phyloP scores from a whole-genome alignment of 352 stramenopile species.

The Globisporangium emineosum region DNA sequence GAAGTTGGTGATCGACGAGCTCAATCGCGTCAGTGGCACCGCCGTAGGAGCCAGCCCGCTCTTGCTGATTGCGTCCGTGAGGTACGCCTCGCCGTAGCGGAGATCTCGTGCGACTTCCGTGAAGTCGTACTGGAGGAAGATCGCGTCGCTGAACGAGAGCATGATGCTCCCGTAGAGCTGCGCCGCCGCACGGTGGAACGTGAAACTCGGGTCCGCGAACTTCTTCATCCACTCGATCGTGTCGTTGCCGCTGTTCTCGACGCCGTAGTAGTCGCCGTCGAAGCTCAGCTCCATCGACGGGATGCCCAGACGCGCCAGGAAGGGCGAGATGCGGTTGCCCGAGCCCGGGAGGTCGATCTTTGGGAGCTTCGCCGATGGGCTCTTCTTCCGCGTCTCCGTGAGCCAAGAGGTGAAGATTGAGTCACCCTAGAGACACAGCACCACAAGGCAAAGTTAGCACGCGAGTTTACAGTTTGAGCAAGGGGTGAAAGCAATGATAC shows the following conservation, averaged over 20 bases:
- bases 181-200: conserved; percentile 68
- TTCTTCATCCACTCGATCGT: conserved; percentile 76
- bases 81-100: conserved; percentile 53
- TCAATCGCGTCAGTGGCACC: conserved; percentile 50
- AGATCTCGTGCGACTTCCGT: conserved; percentile 71
- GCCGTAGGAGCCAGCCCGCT: conserved; percentile 24
- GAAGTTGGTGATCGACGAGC: conserved; percentile 55
- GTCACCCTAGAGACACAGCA: conserved; percentile 23
- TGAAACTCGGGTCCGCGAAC: conserved; percentile 68
- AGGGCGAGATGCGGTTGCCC: conserved; percentile 62
- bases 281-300: conserved; percentile 75
- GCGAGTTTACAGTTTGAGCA: not conserved
- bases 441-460: not conserved
- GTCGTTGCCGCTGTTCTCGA: conserved; percentile 55
- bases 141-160: conserved; percentile 69
- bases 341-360: conserved; percentile 47
- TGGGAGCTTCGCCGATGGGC: conserved; percentile 43
- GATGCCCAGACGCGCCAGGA: conserved; percentile 66
- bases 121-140: conserved; percentile 88
- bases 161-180: conserved; percentile 81
- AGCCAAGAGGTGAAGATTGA: conserved; percentile 80
- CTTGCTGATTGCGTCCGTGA: conserved; percentile 41
- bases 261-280: conserved; percentile 61
- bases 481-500: not conserved
- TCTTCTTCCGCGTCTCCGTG: conserved; percentile 34